These are phyloP conservation scores for Solanum pennellii DNA, from an alignment of 257 asterid genomes.

Conservation along the genomic window DNA sequence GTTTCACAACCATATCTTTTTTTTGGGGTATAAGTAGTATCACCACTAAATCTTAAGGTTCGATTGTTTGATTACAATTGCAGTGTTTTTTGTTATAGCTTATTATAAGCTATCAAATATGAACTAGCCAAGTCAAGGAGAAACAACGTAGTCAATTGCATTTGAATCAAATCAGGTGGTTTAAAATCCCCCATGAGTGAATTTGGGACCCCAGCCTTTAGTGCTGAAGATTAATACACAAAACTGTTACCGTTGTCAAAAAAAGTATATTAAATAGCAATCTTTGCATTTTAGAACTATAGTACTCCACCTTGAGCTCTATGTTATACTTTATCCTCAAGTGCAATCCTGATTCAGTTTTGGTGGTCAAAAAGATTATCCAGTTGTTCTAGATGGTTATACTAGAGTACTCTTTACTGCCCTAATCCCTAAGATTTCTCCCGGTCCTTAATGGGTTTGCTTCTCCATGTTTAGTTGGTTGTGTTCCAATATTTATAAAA, in stretches of 20 bases:
- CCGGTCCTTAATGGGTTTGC: neutral
- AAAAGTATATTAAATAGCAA: neutral
- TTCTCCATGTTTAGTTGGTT: constrained; percentile 1
- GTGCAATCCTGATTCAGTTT: neutral
- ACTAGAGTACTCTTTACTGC: neutral
- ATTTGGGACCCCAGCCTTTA: too few relatives aligned
- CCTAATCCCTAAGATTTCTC: neutral
- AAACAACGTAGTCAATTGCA: neutral
- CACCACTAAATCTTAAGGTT: neutral
- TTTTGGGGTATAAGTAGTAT: neutral
- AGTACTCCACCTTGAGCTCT: neutral
- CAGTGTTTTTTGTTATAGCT: neutral
- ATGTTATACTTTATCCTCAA: neutral
- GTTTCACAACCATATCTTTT: neutral
- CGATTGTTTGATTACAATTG: neutral
- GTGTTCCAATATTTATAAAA: neutral
- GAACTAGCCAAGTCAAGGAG: neutral
- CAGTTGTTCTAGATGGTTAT: neutral
- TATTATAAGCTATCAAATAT: neutral
- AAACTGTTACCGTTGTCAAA: too few relatives aligned
- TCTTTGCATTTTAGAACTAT: neutral
- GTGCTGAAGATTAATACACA: too few relatives aligned
- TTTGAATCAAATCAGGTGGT: neutral
- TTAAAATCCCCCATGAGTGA: neutral
- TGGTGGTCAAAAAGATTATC: neutral